These are phyloP conservation scores for Aspergillus sp. DNA, from an alignment of 2,329 filamentous ascomycete species.

Conservation along the genomic window DNA sequence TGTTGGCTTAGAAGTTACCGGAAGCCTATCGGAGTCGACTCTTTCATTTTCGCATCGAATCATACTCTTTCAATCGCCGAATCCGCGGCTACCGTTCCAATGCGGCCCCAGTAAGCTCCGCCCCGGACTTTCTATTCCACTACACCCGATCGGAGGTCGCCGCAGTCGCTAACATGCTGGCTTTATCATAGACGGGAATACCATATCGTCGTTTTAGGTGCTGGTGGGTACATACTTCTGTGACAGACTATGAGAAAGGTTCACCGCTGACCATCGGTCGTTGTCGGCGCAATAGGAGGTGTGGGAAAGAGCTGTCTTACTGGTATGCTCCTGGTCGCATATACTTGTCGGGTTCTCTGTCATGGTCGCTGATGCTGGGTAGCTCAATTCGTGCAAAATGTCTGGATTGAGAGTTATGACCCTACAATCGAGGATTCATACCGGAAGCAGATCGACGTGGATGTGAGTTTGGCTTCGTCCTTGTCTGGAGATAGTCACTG, in stretches of 20 bases:
- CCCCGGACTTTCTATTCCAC: background rate
- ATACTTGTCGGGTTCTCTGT: background rate
- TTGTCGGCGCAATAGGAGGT: conserved; percentile 61
- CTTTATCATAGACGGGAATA: conserved; percentile 66
- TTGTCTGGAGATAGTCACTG: conserved; percentile 32
- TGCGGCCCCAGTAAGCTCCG: conserved; percentile 42
- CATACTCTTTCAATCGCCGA: conserved; percentile 2
- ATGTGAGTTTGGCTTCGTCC: conserved; percentile 60
- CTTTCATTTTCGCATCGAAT: background rate
- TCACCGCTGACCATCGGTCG: conserved; percentile 21
- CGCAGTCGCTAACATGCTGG: conserved; percentile 23
- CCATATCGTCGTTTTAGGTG: conserved; percentile 78
- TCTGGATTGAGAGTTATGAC: conserved; percentile 91
- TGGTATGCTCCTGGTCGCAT: conserved; percentile 55
- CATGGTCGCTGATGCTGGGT: conserved; percentile 16
- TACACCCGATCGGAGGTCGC: conserved; percentile 8
- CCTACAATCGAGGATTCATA: conserved; percentile 88
- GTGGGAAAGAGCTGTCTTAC: conserved; percentile 92
- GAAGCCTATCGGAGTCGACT: conserved; percentile 2
- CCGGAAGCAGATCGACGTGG: conserved; percentile 83
- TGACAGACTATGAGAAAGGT: background rate
- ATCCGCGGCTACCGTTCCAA: conserved; percentile 23
- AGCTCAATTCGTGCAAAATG: conserved; percentile 93
- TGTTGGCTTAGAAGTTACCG: background rate
- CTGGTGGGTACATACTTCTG: conserved; percentile 55